Evolutionary conservation across 108 stramenopile genomes (phyloP).

Genomic region (Nitzschia sp.): DNA sequence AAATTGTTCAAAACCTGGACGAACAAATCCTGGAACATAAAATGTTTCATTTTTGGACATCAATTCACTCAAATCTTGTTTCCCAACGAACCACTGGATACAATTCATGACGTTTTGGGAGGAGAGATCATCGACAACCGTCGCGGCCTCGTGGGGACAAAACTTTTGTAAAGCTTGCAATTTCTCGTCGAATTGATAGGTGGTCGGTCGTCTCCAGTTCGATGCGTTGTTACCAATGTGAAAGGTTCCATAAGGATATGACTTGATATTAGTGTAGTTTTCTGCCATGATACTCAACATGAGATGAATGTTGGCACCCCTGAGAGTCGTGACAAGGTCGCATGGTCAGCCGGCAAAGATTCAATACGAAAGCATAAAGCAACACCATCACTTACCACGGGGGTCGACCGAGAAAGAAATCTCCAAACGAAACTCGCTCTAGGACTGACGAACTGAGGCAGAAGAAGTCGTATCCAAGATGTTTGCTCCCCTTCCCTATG

Average conservation of each 20-base stretch:
- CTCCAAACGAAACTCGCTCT: constrained; percentile 11
- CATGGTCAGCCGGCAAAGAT: too few relatives aligned
- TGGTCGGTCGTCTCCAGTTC: background rate
- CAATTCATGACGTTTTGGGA: constrained; percentile 21
- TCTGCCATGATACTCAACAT: constrained; percentile 14
- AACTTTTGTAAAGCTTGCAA: background rate
- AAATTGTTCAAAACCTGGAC: background rate
- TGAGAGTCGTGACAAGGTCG: too few relatives aligned
- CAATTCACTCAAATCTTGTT: background rate
- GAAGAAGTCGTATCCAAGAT: constrained; percentile 25
- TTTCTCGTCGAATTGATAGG: background rate
- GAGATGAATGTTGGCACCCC: constrained; percentile 16
- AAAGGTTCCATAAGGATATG: constrained; percentile 16
- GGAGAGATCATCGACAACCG: background rate
- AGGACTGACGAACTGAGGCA: constrained; percentile 22
- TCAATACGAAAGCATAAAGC: background rate
- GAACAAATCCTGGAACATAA: background rate
- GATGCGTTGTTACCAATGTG: constrained; percentile 19
- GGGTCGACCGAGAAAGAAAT: constrained; percentile 14
- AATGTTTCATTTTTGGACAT: background rate
- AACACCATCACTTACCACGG: constrained; percentile 7
- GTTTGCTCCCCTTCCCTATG: background rate
- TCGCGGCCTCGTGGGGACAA: background rate
- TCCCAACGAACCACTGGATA: constrained; percentile 17
- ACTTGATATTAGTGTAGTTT: constrained; percentile 15